These are phyloP conservation scores for Cantharellus cinnabarinus DNA, from an alignment of 768 basidiomycete species.

Conservation along the genomic window DNA sequence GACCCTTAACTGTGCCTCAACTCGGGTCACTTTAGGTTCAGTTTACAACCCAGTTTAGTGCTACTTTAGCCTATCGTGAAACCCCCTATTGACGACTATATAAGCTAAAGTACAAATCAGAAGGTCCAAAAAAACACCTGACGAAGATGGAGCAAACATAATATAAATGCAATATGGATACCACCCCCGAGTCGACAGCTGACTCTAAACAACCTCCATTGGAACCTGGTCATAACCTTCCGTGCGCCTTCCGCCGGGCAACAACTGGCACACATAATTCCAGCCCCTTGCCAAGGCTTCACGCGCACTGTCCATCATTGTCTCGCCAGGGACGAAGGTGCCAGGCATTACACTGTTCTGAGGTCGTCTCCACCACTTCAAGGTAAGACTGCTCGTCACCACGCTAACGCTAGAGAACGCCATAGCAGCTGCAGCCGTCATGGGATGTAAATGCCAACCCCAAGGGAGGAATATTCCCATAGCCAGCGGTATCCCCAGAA, in stretches of 20 bases:
- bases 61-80: no score
- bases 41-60: no score
- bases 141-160: no score
- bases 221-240: constrained; percentile 52
- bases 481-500: constrained; percentile 85
- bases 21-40: no score
- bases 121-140: no score
- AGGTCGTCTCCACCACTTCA: constrained; percentile 71
- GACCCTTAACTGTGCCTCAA: no score
- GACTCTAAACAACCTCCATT: constrained; percentile 31
- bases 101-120: no score
- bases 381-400: constrained; percentile 68
- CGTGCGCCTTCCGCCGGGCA: constrained; percentile 17
- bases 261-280: constrained; percentile 20
- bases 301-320: constrained; percentile 24
- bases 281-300: constrained; percentile 26
- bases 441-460: constrained; percentile 85
- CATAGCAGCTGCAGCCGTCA: constrained; percentile 98
- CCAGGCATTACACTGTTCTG: constrained; percentile 48
- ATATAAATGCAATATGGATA: no score
- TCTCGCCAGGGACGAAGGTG: constrained; percentile 19
- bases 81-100: no score
- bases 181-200: no score
- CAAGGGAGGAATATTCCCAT: constrained; percentile 93
- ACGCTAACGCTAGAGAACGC: constrained; percentile 94